phyloP scores from a whole-genome alignment of 2,329 filamentous ascomycete species.

The Monilinia fructigena region DNA sequence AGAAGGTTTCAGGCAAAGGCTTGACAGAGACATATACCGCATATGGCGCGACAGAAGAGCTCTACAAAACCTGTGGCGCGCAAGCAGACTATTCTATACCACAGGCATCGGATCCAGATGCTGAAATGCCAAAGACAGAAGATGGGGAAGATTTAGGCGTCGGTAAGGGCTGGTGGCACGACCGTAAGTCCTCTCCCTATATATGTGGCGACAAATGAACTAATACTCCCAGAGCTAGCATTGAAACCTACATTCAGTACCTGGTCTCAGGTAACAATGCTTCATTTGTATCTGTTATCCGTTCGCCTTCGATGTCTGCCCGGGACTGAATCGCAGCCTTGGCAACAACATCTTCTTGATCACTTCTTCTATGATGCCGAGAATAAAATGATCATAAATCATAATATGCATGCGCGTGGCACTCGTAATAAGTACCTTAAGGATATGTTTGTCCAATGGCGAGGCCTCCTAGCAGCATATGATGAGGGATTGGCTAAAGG shows the following conservation, averaged over 20 bases:
- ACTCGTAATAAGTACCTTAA: constrained; percentile 70
- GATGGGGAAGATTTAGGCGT: constrained; percentile 81
- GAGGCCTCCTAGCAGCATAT: constrained; percentile 79
- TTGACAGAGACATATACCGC: constrained; percentile 69
- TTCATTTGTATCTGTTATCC: constrained; percentile 91
- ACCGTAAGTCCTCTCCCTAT: constrained; percentile 55
- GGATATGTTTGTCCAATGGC: constrained; percentile 91
- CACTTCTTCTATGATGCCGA: constrained; percentile 93
- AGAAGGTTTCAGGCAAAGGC: constrained; percentile 31
- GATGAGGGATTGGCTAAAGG: constrained; percentile 77
- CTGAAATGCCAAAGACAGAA: constrained; percentile 66
- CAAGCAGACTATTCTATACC: constrained; percentile 36
- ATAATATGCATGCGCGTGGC: constrained; percentile 62
- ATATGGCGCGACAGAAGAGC: constrained; percentile 72
- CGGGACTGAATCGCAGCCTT: constrained; percentile 64
- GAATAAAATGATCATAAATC: constrained; percentile 76
- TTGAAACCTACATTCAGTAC: constrained; percentile 87
- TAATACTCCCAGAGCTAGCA: constrained; percentile 59
- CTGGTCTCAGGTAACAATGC: constrained; percentile 93
- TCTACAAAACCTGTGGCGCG: constrained; percentile 46
- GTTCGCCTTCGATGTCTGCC: constrained; percentile 80
- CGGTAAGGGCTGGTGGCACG: constrained; percentile 76
- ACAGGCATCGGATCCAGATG: constrained; percentile 48
- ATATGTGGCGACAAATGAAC: not conserved
- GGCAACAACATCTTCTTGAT: constrained; percentile 89